These are phyloP conservation scores for Prunus davidiana DNA, from an alignment of 306 rosid genomes.

Conservation along the genomic window DNA sequence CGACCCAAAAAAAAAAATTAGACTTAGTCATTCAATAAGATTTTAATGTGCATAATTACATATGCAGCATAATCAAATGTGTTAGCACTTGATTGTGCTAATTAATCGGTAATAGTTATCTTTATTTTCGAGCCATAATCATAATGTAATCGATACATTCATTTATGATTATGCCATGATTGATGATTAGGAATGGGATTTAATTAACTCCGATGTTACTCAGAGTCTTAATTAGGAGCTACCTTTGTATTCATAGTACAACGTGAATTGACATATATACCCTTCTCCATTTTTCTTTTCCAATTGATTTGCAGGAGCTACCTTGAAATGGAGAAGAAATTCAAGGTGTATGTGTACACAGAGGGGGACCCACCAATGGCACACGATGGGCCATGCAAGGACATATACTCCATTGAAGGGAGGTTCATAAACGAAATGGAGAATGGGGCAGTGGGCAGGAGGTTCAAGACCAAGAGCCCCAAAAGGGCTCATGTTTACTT, in stretches of 20 bases:
- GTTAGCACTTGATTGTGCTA: too few relatives aligned
- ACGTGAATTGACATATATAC: not conserved
- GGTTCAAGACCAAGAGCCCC: conserved; percentile 58
- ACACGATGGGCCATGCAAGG: conserved; percentile 83
- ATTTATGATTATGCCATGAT: not conserved
- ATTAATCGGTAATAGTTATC: not conserved
- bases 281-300: not conserved
- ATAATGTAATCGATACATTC: not conserved
- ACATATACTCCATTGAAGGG: conserved; percentile 80
- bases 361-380: conserved; percentile 77
- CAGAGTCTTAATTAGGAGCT: not conserved
- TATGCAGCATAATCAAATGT: too few relatives aligned
- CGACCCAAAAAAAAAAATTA: too few relatives aligned
- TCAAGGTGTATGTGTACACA: conserved; percentile 67
- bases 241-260: not conserved
- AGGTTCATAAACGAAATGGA: conserved; percentile 85
- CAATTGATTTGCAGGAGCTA: conserved; percentile 55
- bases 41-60: too few relatives aligned
- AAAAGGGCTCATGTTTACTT: conserved; percentile 61
- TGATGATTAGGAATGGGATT: not conserved
- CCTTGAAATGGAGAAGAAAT: conserved; percentile 73
- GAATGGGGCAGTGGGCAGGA: conserved; percentile 27
- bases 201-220: not conserved
- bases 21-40: too few relatives aligned
- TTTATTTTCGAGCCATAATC: not conserved